phyloP scores from a whole-genome alignment of 1,139 yeast genomes.

The Sugiyamaella neomexicana region DNA sequence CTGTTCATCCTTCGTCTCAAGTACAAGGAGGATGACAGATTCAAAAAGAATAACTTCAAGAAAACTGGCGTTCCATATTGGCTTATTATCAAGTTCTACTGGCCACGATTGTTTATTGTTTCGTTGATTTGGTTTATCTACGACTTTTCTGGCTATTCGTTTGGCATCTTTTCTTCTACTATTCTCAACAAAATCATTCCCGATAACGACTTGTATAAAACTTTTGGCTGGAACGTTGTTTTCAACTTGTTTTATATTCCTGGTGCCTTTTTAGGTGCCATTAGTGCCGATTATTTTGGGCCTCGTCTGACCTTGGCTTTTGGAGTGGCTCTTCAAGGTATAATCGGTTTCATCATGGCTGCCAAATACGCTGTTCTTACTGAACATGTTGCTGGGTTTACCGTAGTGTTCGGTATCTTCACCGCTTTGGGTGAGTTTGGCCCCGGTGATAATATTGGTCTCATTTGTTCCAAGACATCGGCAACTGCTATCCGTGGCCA shows the following conservation, averaged over 20 bases:
- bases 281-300: constrained; percentile 80
- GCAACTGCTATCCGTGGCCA: constrained; percentile 89
- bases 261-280: constrained; percentile 84
- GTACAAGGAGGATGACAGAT: constrained; percentile 71
- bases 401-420: constrained; percentile 84
- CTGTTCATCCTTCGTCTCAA: constrained; percentile 75
- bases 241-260: constrained; percentile 86
- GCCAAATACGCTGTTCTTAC: constrained; percentile 59
- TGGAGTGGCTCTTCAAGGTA: constrained; percentile 73
- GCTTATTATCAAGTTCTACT: constrained; percentile 73
- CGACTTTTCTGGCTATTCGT: constrained; percentile 84
- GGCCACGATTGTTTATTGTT: constrained; percentile 73
- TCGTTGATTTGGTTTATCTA: constrained; percentile 87
- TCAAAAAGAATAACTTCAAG: constrained; percentile 68
- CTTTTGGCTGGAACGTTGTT: constrained; percentile 92
- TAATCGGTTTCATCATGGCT: constrained; percentile 86
- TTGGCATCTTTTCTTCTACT: constrained; percentile 75
- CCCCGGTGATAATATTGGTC: constrained; percentile 90
- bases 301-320: constrained; percentile 73
- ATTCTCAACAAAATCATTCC: constrained; percentile 64
- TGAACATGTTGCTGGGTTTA: constrained; percentile 70
- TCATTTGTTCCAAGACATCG: constrained; percentile 80
- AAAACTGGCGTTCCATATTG: constrained; percentile 64
- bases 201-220: constrained; percentile 57
- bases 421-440: constrained; percentile 88